These are phyloP conservation scores for Linnemannia elongata DNA, from an alignment of 192 early-diverging fungal genomes.

Conservation along the genomic window DNA sequence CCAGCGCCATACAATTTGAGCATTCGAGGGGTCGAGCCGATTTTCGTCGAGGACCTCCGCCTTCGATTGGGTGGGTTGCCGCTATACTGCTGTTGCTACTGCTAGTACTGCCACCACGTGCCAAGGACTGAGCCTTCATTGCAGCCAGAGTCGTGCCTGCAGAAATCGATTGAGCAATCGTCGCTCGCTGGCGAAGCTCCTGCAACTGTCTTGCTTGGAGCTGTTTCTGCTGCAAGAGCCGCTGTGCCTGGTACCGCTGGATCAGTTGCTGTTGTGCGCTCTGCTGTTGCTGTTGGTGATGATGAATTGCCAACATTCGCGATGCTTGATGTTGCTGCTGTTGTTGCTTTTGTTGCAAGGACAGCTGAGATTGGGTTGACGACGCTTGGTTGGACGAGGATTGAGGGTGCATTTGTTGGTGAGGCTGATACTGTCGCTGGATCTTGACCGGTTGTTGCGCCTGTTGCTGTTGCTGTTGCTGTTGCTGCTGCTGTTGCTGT, in stretches of 20 bases:
- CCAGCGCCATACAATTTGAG: conserved; percentile 33
- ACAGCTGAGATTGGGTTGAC: background rate
- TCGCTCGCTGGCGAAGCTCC: conserved; percentile 4
- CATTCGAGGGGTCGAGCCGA: conserved; percentile 18
- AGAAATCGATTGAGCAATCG: background rate
- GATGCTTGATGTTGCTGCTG: background rate
- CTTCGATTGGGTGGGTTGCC: background rate
- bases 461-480: conserved; percentile 17
- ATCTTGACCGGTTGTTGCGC: conserved; percentile 11
- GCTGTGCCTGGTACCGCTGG: conserved; percentile 50
- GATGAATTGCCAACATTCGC: conserved; percentile 11
- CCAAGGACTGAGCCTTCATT: background rate
- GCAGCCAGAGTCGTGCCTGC: background rate
- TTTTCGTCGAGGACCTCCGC: background rate
- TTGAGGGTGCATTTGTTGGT: conserved; percentile 44
- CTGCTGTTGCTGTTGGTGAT: conserved; percentile 15
- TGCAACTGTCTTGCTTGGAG: conserved; percentile 35
- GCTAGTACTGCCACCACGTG: no score
- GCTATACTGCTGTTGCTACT: background rate
- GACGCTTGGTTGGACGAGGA: background rate
- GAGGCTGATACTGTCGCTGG: conserved; percentile 46
- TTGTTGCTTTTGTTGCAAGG: conserved; percentile 15
- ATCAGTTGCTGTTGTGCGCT: conserved; percentile 27
- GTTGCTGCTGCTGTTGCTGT: conserved; percentile 34
- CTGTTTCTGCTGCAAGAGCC: conserved; percentile 33